Evolutionary conservation across 352 stramenopile species (phyloP).

Genomic region (Pythium guiyangense): DNA sequence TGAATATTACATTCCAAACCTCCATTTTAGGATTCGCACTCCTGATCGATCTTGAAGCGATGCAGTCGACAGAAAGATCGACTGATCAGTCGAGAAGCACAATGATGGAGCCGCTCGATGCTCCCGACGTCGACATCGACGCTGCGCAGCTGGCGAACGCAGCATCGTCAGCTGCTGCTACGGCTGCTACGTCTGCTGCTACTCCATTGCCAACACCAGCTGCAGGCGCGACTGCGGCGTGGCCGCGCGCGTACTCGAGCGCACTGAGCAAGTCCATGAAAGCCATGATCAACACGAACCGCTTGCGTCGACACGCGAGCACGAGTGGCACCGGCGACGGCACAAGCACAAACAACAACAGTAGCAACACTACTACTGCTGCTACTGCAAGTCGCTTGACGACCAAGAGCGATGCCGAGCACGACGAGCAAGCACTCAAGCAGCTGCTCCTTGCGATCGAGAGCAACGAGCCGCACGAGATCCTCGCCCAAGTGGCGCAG

Average conservation of each 20-base stretch:
- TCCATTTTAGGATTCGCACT: neutral
- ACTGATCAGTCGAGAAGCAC: neutral
- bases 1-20: neutral
- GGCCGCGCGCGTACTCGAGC: conserved; percentile 30
- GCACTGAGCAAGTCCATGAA: conserved; percentile 48
- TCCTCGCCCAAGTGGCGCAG: conserved; percentile 30
- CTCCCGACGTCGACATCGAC: conserved; percentile 3
- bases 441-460: conserved; percentile 29
- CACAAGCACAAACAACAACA: neutral
- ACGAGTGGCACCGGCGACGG: neutral
- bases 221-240: neutral
- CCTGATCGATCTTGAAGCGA: conserved; percentile 3
- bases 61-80: conserved; percentile 5
- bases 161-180: neutral
- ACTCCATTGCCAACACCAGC: neutral
- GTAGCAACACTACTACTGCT: neutral
- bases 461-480: conserved; percentile 48
- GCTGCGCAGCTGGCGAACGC: neutral
- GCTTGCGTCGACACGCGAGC: conserved; percentile 4
- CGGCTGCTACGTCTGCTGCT: conserved; percentile 3
- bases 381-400: neutral
- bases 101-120: conserved; percentile 11
- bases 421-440: conserved; percentile 17
- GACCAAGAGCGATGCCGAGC: conserved; percentile 13
- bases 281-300: conserved; percentile 40